A percentile compares a stretch with the other conserved stretches of the same genome.
These are phyloP conservation scores for Lasiodiplodia sp. DNA, from an alignment of 2,329 filamentous ascomycete species.

Conservation along the genomic window DNA sequence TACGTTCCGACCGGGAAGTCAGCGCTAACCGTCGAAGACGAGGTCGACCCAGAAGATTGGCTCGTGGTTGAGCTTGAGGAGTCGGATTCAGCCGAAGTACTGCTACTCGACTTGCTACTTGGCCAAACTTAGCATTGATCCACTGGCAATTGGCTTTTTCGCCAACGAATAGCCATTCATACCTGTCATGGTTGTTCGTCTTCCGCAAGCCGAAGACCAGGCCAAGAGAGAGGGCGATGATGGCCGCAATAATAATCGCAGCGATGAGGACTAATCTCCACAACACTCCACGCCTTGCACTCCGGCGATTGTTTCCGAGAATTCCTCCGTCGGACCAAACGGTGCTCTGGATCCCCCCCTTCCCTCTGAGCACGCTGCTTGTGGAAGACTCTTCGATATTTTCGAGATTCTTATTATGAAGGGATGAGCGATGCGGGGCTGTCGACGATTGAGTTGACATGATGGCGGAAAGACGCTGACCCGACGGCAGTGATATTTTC, in stretches of 20 bases:
- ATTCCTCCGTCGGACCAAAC: constrained; percentile 44
- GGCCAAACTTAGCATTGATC: neutral
- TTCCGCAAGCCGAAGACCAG: constrained; percentile 52
- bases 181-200: constrained; percentile 31
- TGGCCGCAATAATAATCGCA: constrained; percentile 41
- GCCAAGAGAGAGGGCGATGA: constrained; percentile 50
- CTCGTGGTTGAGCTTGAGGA: neutral
- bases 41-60: constrained; percentile 5
- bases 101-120: constrained; percentile 13
- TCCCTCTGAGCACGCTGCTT: constrained; percentile 37
- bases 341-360: constrained; percentile 39
- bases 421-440: constrained; percentile 6
- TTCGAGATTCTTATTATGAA: constrained; percentile 29
- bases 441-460: constrained; percentile 41
- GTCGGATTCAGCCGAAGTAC: constrained; percentile 1
- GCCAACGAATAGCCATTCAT: constrained; percentile 3
- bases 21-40: constrained; percentile 35
- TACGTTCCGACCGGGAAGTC: constrained; percentile 70
- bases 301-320: constrained; percentile 12
- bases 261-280: constrained; percentile 47
- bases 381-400: constrained; percentile 36
- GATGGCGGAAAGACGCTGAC: constrained; percentile 51
- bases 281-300: constrained; percentile 47
- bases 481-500: constrained; percentile 52
- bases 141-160: neutral